Evolutionary conservation across 306 rosid species (phyloP), one percentile per base, ranked within the genome.

Genomic region (Argentina anserina): DNA sequence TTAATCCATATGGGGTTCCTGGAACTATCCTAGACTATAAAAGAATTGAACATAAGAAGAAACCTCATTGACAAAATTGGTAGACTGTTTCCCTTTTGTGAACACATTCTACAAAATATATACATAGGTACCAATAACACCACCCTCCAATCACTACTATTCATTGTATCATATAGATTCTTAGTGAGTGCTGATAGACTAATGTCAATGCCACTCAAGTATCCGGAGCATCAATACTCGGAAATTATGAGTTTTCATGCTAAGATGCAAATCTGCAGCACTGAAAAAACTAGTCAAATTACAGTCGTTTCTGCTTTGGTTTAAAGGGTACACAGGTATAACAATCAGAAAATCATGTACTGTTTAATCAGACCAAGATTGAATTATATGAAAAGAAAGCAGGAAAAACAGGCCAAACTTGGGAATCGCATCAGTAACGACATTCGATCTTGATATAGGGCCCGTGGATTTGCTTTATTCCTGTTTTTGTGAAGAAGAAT

Each of bases 341-440:
- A 72, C 65, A 64, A 59, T 76, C 67, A 60, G 83, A 82, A 3
- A 13, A 43, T 14, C 20, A 13, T 43, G 72, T 81, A 78, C 42
- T 67, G 36, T 20, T 65, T 5, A 31, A 52, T 34, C 13, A 46
- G 37, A 78, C 65, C 58, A 67, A 65, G 56, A 13, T 61, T 77
- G 80, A 78, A 88, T 84, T 31, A 81, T 76, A 81, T 70, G 67
- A 82, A 76, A 77, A 56, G 49, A 60, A 56, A 74, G 79, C 53
- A 39, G 74, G 84, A 69, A 76, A 64, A n/a, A 45, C 42, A 33
- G 52, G 82, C 77, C 84, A 86, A 81, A 40, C 2, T 65, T 20
- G 53, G 67, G 41, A 74, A 67, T 61, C 80, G 4, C 50, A 47
- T 67, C 37, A 65, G 12, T 65, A 67, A 79, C 14, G 28, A 7